Evolutionary conservation across 139 green algal species (phyloP).

Genomic region (Tetradesmus obliquus): DNA sequence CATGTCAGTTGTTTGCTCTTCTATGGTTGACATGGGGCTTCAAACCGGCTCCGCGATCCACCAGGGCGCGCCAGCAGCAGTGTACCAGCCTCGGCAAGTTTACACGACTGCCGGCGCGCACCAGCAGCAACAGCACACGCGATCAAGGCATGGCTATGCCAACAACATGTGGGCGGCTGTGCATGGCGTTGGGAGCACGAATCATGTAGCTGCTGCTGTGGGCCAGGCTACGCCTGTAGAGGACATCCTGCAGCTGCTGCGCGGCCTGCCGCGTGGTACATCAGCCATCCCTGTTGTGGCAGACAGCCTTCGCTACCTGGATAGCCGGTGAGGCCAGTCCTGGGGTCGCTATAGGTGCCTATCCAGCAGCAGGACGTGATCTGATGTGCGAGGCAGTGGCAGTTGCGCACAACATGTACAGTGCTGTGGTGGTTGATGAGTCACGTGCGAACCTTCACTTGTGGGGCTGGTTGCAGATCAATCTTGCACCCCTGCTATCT

Average conservation of each 20-base stretch:
- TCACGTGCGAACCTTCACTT: neutral
- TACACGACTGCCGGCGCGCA: neutral
- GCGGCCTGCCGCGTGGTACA: slow-evolving; percentile 13
- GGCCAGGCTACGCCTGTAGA: slow-evolving; percentile 19
- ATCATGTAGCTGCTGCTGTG: neutral
- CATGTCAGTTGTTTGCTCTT: neutral
- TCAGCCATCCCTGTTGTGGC: slow-evolving; percentile 5
- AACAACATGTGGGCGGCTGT: slow-evolving; percentile 3
- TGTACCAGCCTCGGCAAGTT: neutral
- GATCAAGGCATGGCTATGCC: neutral
- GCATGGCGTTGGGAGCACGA: neutral
- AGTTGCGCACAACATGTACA: neutral
- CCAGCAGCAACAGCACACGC: neutral
- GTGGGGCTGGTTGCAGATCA: neutral
- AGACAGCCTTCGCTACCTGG: slow-evolving; percentile 26
- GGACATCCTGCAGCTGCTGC: slow-evolving; percentile 40
- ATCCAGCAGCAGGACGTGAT: neutral
- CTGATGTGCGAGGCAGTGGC: neutral
- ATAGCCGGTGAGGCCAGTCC: slow-evolving; percentile 21
- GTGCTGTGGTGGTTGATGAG: neutral
- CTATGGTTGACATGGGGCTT: neutral
- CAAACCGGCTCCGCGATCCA: neutral
- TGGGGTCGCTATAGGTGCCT: neutral
- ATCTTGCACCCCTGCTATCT: neutral
- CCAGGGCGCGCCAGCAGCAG: neutral